Percentiles rank a stretch among this genome's conserved stretches.
Evolutionary conservation across 305 asterid genomes (phyloP).

Genomic region (Plantago coronopus): DNA sequence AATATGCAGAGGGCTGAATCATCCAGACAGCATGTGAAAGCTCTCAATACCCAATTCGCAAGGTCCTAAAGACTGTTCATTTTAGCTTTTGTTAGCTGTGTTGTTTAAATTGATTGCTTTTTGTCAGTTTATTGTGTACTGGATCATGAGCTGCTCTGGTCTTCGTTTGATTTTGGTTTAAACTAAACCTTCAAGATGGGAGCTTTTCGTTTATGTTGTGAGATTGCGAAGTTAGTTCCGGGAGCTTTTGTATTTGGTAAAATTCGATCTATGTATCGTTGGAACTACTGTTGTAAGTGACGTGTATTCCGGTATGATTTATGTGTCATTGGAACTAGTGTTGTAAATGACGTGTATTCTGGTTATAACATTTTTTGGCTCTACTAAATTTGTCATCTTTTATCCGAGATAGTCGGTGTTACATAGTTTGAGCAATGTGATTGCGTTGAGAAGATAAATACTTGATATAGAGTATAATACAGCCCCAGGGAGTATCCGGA

Average conservation of each 20-base stretch:
- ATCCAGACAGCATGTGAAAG: constrained; percentile 88
- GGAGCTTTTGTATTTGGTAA: no score
- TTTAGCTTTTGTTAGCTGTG: background rate
- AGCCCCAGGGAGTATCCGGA: background rate
- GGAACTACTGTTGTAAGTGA: no score
- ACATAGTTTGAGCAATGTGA: background rate
- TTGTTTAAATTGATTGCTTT: background rate
- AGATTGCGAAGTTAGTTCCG: no score
- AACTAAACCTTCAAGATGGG: no score
- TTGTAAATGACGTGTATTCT: no score
- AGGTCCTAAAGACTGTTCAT: constrained; percentile 40
- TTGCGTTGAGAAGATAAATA: no score
- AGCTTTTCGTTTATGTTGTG: no score
- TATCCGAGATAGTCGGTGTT: background rate
- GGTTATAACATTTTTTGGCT: no score
- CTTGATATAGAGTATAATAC: no score
- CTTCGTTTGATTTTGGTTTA: background rate
- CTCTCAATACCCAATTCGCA: constrained; percentile 89
- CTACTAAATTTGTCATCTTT: background rate
- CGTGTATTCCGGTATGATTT: no score
- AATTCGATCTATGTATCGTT: no score
- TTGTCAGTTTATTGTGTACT: background rate
- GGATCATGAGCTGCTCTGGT: constrained; percentile 1
- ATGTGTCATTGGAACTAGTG: no score
- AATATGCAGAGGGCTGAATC: constrained; percentile 75